Evolutionary conservation across 495 filamentous ascomycete genomes (phyloP).

Genomic region (Halenospora varia): DNA sequence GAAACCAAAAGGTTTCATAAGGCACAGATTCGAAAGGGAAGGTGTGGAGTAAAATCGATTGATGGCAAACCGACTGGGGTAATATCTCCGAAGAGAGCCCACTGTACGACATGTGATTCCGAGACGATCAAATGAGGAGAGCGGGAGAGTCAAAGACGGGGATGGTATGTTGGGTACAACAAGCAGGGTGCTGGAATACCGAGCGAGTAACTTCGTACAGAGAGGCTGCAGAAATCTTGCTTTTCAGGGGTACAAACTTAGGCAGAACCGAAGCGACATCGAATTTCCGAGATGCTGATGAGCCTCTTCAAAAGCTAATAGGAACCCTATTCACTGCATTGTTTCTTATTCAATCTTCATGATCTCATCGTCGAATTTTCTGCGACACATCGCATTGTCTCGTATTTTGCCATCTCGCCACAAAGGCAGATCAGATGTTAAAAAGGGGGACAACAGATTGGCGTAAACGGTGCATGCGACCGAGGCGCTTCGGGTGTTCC

Average conservation of each 20-base stretch:
- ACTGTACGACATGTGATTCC: conserved; percentile 12
- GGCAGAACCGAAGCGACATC: too few species aligned
- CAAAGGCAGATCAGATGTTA: not conserved
- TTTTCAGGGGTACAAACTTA: not conserved
- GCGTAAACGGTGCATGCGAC: not conserved
- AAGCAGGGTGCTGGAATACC: not conserved
- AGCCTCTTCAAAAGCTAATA: too few species aligned
- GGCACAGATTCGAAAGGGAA: not conserved
- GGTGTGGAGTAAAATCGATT: not conserved
- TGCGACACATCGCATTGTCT: not conserved
- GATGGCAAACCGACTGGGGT: conserved; percentile 18
- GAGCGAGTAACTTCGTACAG: not conserved
- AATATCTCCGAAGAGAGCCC: conserved; percentile 16
- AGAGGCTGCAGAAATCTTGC: not conserved
- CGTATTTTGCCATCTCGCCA: too few species aligned
- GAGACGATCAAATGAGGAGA: conserved; percentile 2
- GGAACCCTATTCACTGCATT: too few species aligned
- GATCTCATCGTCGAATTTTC: not conserved
- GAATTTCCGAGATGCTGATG: too few species aligned
- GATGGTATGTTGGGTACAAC: not conserved
- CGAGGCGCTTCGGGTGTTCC: not conserved
- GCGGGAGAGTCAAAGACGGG: not conserved
- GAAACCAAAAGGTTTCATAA: not conserved
- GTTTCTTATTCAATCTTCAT: too few species aligned
- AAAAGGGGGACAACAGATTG: not conserved